Conservation (phyloP, 352 stramenopile species). For the Phytophthora crassamura region DNA sequence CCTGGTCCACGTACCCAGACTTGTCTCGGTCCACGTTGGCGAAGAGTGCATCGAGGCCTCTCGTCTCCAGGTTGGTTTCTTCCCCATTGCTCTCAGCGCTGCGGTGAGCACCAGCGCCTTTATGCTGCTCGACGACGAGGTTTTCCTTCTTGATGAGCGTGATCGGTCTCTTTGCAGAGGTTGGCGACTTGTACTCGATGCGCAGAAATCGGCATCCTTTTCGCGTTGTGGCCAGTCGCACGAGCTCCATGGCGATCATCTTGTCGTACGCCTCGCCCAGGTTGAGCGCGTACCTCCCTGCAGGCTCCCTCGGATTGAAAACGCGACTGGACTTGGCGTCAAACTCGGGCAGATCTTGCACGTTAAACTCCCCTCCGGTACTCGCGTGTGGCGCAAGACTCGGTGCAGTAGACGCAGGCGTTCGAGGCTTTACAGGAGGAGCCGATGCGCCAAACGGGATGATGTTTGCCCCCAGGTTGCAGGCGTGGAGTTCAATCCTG, state of each 20-base stretch:
- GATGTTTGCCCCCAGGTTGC: constrained; percentile 57
- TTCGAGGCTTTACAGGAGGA: neutral
- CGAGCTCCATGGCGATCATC: constrained; percentile 79
- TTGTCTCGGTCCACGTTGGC: constrained; percentile 68
- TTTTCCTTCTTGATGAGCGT: constrained; percentile 61
- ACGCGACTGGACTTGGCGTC: constrained; percentile 42
- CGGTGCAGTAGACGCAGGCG: constrained; percentile 8
- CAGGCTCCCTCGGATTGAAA: constrained; percentile 79
- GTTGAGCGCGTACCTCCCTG: constrained; percentile 72
- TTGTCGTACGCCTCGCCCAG: constrained; percentile 76
- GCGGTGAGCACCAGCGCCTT: constrained; percentile 15
- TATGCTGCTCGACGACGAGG: constrained; percentile 38
- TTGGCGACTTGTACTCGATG: constrained; percentile 59
- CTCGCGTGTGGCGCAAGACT: neutral
- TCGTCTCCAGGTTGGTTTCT: constrained; percentile 61
- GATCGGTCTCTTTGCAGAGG: constrained; percentile 43
- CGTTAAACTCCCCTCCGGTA: constrained; percentile 31
- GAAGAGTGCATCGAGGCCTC: constrained; percentile 70
- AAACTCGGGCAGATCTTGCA: constrained; percentile 53
- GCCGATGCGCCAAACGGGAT: constrained; percentile 15
- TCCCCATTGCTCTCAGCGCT: constrained; percentile 27
- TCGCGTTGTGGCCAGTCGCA: constrained; percentile 71
- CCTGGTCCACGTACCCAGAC: constrained; percentile 59
- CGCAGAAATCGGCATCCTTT: constrained; percentile 79
- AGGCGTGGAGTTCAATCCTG: constrained; percentile 65